Evolutionary conservation across 2,329 filamentous ascomycete genomes (phyloP), one percentile per base, ranked within the genome.

Genomic region (Trichoderma sp.): DNA sequence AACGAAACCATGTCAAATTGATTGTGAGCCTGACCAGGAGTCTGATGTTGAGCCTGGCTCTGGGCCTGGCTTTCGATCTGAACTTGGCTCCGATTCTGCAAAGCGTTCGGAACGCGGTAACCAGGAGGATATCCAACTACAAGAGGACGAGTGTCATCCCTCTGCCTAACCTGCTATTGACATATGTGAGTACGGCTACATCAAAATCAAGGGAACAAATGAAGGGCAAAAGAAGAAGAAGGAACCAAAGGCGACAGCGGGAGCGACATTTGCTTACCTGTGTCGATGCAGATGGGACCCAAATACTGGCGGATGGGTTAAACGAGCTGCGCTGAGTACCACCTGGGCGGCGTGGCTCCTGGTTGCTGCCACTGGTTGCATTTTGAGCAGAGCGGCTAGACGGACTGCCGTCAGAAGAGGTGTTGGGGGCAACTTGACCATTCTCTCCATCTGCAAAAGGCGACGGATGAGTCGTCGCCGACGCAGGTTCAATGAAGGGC

Each of bases 271-370:
- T 18, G 18, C 60, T 65, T 30, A 70, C 71, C 65, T 51, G 51
- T 2, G 14, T 7, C n/a, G 34, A 14, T 4, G 26, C n/a, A 3
- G 67, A 30, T 3, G 71, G 68, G 4, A 71, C 61, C 68, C 61
- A 71, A n/a, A n/a, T 14, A 24, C 39, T 32, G 6, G 71, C 56
- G 21, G 71, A 70, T 21, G 71, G 71, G 53, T 73, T 71, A 3
- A 71, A 70, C 7, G 36, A 71, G 32, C 71, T 72, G 30, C 53
- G 36, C 36, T 53, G 65, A 30, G 26, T 28, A 36, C 12, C 9
- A 9, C 24, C 51, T 30, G 26, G 21, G 24, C 43, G 57, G 21
- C n/a, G 21, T 15, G 18, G 34, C 5, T 68, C 53, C 3, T 12
- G 12, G 18, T 18, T 11, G n/a, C 21, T 47, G 34, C 65, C 53